Evolutionary conservation across 768 basidiomycete genomes (phyloP), one percentile per base, ranked within the genome.

Genomic region (Amanita jacksonii): DNA sequence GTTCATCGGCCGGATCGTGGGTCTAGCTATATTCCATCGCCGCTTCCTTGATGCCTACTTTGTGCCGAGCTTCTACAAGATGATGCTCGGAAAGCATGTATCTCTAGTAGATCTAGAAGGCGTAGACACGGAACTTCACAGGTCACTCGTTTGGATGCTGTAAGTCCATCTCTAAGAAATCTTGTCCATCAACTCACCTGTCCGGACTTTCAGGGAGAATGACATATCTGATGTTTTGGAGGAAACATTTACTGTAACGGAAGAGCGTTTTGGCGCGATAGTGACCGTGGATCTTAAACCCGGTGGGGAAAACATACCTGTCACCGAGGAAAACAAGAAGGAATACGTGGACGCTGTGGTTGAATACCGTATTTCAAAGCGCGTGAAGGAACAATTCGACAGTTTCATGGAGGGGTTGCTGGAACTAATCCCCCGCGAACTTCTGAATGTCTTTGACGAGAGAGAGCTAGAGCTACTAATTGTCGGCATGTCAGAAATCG

Each of bases 401-500:
- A 79, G 90, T 2, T 87, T 94, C 66, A 81, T 86, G 76, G 76
- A 77, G 42, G 91, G 91, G 6, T 77, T 93, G 45, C 71, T 81
- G 51, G 91, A 93, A 54, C 70, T 92, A 40, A 77, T 92, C 51
- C 87, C 91, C 5, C 67, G 77, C 48, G 87, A 91, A 52, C 70
- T 93, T 41, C 72, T 94, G 58, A 79, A 79, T 52, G 87, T 93
- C 2, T 93, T 94, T 54, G 91, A 94, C 57, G 90, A 93, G 60
- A 73, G 86, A 45, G 91, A 94, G 54, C 66, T 93, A 3, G 89
- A 91, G 62, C 62, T 93, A 42, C 67, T 94, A 50, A 91, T 94
- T 49, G 90, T 91, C 49, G 91, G 91, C 43, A 90, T 93, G 81
- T 79, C 85, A 24, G 89, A 92, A 58, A 89, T 90, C 40, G 86